Evolutionary conservation across 441 rosid genomes (phyloP).

Genomic region (Lepidium campestre): DNA sequence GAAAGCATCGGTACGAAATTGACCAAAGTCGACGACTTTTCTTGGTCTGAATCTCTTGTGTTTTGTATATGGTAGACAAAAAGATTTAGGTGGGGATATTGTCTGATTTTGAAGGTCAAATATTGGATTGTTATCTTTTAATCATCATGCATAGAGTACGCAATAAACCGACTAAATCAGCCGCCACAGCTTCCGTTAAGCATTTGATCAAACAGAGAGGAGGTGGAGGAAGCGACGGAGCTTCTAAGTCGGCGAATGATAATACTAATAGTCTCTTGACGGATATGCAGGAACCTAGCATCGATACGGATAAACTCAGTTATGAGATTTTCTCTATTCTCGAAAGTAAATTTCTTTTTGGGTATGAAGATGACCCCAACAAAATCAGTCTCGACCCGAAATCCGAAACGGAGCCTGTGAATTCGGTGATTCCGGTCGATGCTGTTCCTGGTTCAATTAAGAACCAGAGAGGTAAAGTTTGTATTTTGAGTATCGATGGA

Average conservation of each 20-base stretch:
- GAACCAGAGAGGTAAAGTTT: conserved; percentile 87
- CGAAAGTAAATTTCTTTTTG: conserved; percentile 84
- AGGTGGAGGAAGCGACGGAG: conserved; percentile 14
- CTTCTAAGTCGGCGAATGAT: conserved; percentile 26
- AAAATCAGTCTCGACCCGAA: conserved; percentile 48
- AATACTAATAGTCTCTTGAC: conserved; percentile 25
- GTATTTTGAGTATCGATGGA: conserved; percentile 77
- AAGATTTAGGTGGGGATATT: background rate
- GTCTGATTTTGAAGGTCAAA: background rate
- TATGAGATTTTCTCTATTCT: conserved; percentile 93
- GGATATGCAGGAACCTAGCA: conserved; percentile 86
- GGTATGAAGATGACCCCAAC: conserved; percentile 43
- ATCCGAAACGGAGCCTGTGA: conserved; percentile 19
- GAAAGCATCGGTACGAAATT: background rate
- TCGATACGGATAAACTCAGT: conserved; percentile 90
- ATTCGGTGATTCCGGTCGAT: conserved; percentile 24
- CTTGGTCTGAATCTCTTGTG: conserved; percentile 8
- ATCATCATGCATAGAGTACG: conserved; percentile 29
- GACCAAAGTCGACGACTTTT: background rate
- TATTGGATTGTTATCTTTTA: background rate
- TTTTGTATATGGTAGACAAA: conserved; percentile 6
- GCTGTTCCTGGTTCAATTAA: conserved; percentile 40
- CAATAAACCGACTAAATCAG: conserved; percentile 13
- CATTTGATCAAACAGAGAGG: conserved; percentile 28
- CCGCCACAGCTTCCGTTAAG: conserved; percentile 18